These are phyloP conservation scores for Globisporangium radiosum DNA, from an alignment of 352 stramenopile species.

Conservation along the genomic window DNA sequence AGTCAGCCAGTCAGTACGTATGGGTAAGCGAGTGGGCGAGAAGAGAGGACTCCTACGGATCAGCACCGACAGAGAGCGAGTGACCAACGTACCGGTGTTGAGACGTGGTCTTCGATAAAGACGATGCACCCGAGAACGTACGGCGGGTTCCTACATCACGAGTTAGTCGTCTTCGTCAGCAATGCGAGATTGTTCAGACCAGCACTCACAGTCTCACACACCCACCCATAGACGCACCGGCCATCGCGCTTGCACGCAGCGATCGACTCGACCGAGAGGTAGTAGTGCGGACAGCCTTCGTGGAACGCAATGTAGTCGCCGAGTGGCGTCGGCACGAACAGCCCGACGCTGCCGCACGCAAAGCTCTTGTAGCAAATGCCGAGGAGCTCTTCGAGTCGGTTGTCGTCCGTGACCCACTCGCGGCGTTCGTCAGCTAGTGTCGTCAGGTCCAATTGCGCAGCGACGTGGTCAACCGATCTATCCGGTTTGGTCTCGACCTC, in stretches of 20 bases:
- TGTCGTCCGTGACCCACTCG: conserved; percentile 54
- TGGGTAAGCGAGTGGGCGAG: not conserved
- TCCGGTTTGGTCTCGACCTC: not conserved
- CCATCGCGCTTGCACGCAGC: conserved; percentile 62
- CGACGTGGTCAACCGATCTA: too few species aligned
- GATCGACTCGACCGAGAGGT: conserved; percentile 74
- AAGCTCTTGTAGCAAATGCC: conserved; percentile 85
- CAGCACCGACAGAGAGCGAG: too few species aligned
- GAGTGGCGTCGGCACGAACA: conserved; percentile 77
- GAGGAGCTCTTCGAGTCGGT: conserved; percentile 59
- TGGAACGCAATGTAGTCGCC: conserved; percentile 85
- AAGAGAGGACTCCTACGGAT: not conserved
- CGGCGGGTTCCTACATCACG: conserved; percentile 38
- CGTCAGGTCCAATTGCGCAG: not conserved
- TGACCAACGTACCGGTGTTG: conserved; percentile 28
- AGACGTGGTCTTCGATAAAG: conserved; percentile 77
- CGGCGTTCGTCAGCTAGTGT: conserved; percentile 22
- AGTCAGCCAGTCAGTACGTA: not conserved
- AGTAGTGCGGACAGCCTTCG: conserved; percentile 76
- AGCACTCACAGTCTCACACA: too few species aligned
- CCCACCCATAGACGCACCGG: conserved; percentile 7
- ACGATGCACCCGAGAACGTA: conserved; percentile 79
- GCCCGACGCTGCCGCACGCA: conserved; percentile 51
- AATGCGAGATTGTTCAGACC: not conserved
- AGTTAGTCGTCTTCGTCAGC: not conserved